Percentiles rank a stretch among this genome's conserved stretches.
These are phyloP conservation scores for Solanum pennellii DNA, from an alignment of 257 asterid genomes.

Conservation along the genomic window DNA sequence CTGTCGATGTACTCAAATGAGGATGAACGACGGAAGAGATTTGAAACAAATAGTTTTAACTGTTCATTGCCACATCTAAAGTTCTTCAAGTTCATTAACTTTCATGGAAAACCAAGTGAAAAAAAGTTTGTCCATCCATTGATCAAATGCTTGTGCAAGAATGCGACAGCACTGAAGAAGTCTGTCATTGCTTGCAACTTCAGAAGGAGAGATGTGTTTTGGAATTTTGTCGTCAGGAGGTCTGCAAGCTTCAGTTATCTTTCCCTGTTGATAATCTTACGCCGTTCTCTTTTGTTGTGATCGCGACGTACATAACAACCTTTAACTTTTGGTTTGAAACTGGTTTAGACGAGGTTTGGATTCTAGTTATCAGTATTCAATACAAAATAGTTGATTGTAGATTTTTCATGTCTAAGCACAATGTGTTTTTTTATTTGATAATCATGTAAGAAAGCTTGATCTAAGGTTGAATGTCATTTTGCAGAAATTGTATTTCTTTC, in stretches of 20 bases:
- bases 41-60: neutral
- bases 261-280: neutral
- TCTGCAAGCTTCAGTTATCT: neutral
- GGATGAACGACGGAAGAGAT: neutral
- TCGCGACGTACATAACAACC: neutral
- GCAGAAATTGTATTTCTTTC: neutral
- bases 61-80: neutral
- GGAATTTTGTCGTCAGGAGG: neutral
- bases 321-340: neutral
- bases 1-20: neutral
- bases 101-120: neutral
- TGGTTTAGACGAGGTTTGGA: neutral
- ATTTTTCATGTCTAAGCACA: neutral
- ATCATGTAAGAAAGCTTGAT: neutral
- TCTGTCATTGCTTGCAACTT: neutral
- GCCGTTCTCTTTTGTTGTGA: neutral
- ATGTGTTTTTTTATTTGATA: neutral
- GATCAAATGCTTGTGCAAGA: neutral
- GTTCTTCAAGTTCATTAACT: neutral
- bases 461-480: neutral
- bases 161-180: neutral
- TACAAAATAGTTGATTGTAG: neutral
- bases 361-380: neutral
- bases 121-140: neutral
- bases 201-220: neutral